phyloP scores from a whole-genome alignment of 148 eudicot genomes.

The Rhododendron vialii region DNA sequence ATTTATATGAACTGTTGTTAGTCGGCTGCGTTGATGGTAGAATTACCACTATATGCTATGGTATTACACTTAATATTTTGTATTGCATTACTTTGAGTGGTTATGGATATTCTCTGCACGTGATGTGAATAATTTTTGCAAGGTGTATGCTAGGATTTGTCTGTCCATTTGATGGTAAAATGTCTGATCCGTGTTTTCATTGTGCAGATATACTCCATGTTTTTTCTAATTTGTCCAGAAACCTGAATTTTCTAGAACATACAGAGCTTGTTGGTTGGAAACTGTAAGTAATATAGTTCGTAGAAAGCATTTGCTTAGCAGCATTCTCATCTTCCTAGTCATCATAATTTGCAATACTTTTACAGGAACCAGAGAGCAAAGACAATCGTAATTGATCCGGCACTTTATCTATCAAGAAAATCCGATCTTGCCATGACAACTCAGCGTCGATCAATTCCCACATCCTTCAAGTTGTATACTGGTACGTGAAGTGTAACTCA shows the following conservation, averaged over 20 bases:
- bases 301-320: neutral
- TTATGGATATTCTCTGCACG: neutral
- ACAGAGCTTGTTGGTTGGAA: constrained; percentile 79
- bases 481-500: constrained; percentile 35
- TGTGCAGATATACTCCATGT: constrained; percentile 85
- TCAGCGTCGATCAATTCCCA: constrained; percentile 84
- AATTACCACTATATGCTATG: neutral
- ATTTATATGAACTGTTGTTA: neutral
- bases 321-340: neutral
- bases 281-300: constrained; percentile 47
- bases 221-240: constrained; percentile 74
- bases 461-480: constrained; percentile 81
- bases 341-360: neutral
- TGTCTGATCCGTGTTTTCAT: constrained; percentile 11
- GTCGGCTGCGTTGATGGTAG: neutral
- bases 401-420: constrained; percentile 80
- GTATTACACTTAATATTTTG: neutral
- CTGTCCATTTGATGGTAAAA: neutral
- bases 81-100: neutral
- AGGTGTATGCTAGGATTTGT: neutral
- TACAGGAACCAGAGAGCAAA: constrained; percentile 90
- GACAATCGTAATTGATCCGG: constrained; percentile 87
- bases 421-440: constrained; percentile 67
- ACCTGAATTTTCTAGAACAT: constrained; percentile 81
- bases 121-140: neutral